Conservation (phyloP, 108 stramenopile species). For the Cyclotella cryptica region DNA sequence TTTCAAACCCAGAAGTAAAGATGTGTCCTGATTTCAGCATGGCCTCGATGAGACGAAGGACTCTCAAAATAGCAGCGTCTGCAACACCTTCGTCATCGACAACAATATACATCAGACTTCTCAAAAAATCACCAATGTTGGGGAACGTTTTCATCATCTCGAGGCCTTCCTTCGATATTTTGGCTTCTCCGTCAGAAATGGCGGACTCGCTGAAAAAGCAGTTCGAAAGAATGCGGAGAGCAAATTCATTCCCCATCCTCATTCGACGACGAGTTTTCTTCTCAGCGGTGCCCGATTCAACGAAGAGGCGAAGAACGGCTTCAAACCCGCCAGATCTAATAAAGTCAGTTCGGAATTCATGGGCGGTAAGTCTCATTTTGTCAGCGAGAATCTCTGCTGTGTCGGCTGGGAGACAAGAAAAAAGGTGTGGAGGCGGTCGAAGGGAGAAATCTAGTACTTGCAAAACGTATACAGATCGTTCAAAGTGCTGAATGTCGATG, state of each 20-base stretch:
- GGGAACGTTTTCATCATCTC: conserved; percentile 64
- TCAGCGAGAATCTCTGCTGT: conserved; percentile 37
- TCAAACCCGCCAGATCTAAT: conserved; percentile 92
- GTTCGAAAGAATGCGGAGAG: conserved; percentile 83
- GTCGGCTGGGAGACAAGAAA: conserved; percentile 60
- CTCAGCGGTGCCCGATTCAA: conserved; percentile 56
- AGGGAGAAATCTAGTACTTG: conserved; percentile 93
- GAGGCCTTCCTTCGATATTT: conserved; percentile 63
- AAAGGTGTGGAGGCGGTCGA: conserved; percentile 83
- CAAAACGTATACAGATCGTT: conserved; percentile 91
- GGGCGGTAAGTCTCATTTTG: conserved; percentile 49
- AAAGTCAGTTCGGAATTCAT: conserved; percentile 77
- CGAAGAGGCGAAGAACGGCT: conserved; percentile 82
- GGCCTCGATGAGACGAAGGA: conserved; percentile 72
- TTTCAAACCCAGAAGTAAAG: conserved; percentile 64
- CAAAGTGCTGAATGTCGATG: conserved; percentile 70
- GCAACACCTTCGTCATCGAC: conserved; percentile 79
- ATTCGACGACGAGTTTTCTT: conserved; percentile 61
- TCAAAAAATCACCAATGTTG: conserved; percentile 69
- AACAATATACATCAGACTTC: conserved; percentile 77
- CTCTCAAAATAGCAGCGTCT: conserved; percentile 74
- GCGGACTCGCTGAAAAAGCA: conserved; percentile 65
- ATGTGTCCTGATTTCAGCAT: conserved; percentile 63
- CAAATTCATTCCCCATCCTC: conserved; percentile 86
- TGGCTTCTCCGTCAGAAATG: background rate